Conservation (phyloP, 805 yeast genomes). For the Sugiyamaella smithiae region DNA sequence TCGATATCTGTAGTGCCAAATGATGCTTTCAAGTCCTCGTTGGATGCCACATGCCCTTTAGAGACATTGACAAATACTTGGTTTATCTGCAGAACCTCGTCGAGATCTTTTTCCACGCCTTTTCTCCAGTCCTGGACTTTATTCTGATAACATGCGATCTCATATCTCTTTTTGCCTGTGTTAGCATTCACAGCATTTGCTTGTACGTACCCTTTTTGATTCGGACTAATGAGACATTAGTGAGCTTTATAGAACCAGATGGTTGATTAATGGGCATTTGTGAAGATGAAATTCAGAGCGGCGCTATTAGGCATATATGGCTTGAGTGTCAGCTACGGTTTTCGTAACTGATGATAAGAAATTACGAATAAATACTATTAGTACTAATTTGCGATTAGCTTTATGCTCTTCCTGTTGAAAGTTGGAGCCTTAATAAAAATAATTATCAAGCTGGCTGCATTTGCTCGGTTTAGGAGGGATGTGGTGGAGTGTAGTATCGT, state of each 20-base stretch:
- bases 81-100: constrained; percentile 95
- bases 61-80: constrained; percentile 91
- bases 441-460: too few relatives aligned
- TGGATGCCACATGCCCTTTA: constrained; percentile 88
- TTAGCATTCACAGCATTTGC: constrained; percentile 9
- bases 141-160: constrained; percentile 93
- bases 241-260: constrained; percentile 78
- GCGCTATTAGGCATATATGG: too few relatives aligned
- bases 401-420: too few relatives aligned
- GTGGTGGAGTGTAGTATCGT: too few relatives aligned
- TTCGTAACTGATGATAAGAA: background rate
- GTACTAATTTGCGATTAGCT: too few relatives aligned
- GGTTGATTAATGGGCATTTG: constrained; percentile 69
- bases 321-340: too few relatives aligned
- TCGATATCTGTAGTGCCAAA: constrained; percentile 78
- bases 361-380: background rate
- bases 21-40: constrained; percentile 70
- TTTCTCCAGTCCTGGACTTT: constrained; percentile 94
- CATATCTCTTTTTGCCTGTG: constrained; percentile 71
- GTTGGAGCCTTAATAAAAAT: too few relatives aligned
- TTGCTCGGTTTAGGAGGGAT: too few relatives aligned
- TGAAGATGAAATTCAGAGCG: background rate
- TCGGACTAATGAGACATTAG: constrained; percentile 90
- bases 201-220: constrained; percentile 62
- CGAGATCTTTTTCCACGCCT: constrained; percentile 86